Conservation (phyloP, 106 monocot genomes). For the Acorus gramineus region DNA sequence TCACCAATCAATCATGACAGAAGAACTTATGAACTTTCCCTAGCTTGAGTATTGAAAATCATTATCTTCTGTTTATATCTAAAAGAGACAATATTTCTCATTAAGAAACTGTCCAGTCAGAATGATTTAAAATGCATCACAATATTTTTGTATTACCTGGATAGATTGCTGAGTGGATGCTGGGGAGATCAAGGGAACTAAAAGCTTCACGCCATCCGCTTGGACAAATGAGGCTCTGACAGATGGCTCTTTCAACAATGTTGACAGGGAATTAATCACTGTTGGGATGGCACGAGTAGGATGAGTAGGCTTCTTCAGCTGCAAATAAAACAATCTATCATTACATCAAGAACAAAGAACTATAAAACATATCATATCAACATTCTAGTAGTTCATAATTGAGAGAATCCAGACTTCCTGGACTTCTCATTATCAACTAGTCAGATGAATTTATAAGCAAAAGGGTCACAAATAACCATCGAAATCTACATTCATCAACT, state of each 20-base stretch:
- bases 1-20: too few species aligned
- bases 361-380: background rate
- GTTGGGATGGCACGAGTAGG: slow-evolving; percentile 56
- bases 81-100: too few species aligned
- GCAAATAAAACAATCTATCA: slow-evolving; percentile 10
- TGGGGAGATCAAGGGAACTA: slow-evolving; percentile 85
- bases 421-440: too few species aligned
- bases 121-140: background rate
- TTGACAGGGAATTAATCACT: slow-evolving; percentile 61
- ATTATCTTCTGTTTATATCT: too few species aligned
- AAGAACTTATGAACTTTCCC: too few species aligned
- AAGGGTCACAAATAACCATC: too few species aligned
- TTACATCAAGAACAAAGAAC: background rate
- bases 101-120: too few species aligned
- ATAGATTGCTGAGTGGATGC: slow-evolving; percentile 96
- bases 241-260: slow-evolving; percentile 55
- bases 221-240: slow-evolving; percentile 76
- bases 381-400: too few species aligned
- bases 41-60: too few species aligned
- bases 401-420: too few species aligned
- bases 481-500: too few species aligned
- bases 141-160: slow-evolving; percentile 40
- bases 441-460: too few species aligned
- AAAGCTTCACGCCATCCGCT: slow-evolving; percentile 76
- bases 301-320: slow-evolving; percentile 80